Percentiles rank a stretch among this genome's conserved stretches.
These are phyloP conservation scores for Rhizophora apiculata DNA, from an alignment of 345 rosid species.

Conservation along the genomic window DNA sequence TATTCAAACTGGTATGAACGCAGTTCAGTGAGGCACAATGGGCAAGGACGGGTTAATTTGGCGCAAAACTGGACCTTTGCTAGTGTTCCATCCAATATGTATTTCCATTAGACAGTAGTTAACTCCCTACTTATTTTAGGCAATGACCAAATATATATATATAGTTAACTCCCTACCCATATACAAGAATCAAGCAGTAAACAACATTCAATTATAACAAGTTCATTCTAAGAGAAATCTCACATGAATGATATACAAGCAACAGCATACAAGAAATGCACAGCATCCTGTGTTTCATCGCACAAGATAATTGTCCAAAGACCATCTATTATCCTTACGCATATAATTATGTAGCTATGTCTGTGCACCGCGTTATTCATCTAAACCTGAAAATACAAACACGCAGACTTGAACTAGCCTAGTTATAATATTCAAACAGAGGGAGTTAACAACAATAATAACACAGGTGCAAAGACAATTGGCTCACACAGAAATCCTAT, in stretches of 20 bases:
- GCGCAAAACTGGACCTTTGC: too few species aligned
- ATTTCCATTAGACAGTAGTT: too few species aligned
- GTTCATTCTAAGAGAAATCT: not conserved
- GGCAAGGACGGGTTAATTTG: too few species aligned
- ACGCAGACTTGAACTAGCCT: not conserved
- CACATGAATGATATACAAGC: not conserved
- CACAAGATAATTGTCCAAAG: not conserved
- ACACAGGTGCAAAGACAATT: not conserved
- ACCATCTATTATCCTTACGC: not conserved
- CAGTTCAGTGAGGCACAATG: too few species aligned
- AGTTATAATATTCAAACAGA: not conserved
- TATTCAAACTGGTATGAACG: too few species aligned
- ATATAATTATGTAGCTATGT: not conserved
- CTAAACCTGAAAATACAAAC: not conserved
- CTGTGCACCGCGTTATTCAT: not conserved
- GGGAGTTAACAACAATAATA: not conserved
- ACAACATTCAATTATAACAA: not conserved
- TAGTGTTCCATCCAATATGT: too few species aligned
- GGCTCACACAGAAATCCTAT: not conserved
- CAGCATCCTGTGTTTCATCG: not conserved
- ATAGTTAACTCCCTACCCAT: too few species aligned
- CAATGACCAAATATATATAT: too few species aligned
- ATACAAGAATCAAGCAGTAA: too few species aligned
- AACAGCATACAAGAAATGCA: not conserved
- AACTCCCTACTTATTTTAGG: too few species aligned